A percentile compares a stretch with the other conserved stretches of the same genome.
These are phyloP conservation scores for Epichloe elymi DNA, from an alignment of 2,329 filamentous ascomycete genomes.

Conservation along the genomic window DNA sequence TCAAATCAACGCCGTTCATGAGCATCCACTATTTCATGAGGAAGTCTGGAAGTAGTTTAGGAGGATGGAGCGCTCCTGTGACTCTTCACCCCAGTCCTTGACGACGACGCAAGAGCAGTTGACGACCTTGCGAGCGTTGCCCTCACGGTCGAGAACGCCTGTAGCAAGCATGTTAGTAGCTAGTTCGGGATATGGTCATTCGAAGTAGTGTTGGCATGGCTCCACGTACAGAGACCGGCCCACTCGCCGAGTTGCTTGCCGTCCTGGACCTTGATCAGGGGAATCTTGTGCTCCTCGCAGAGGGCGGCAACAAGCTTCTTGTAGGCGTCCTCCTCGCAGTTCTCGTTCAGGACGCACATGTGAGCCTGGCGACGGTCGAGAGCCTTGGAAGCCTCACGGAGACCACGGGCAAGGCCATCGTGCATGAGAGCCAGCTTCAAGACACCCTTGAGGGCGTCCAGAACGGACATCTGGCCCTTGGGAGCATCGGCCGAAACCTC, in stretches of 20 bases:
- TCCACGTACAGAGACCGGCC: slow-evolving; percentile 91
- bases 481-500: slow-evolving; percentile 88
- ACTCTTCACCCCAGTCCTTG: slow-evolving; percentile 99
- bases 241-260: slow-evolving; percentile 99
- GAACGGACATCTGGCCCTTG: slow-evolving; percentile 92
- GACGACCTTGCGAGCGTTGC: slow-evolving; percentile 99
- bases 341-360: slow-evolving; percentile 99
- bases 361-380: slow-evolving; percentile 97
- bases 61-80: slow-evolving; percentile 94
- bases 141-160: slow-evolving; percentile 98
- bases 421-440: slow-evolving; percentile 98
- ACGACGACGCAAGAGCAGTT: slow-evolving; percentile 99
- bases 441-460: slow-evolving; percentile 97
- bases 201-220: too few relatives aligned
- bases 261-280: slow-evolving; percentile 99
- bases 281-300: slow-evolving; percentile 99
- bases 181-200: too few relatives aligned
- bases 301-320: slow-evolving; percentile 99
- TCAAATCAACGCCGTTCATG: slow-evolving; percentile 21
- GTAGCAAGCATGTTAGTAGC: slow-evolving; percentile 17
- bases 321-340: slow-evolving; percentile 99
- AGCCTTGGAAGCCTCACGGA: slow-evolving; percentile 96
- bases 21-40: slow-evolving; percentile 34
- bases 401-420: slow-evolving; percentile 96
- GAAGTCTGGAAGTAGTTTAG: slow-evolving; percentile 99